These are phyloP conservation scores for Tylopilus vinaceipallidus DNA, from an alignment of 768 basidiomycete genomes.

Conservation along the genomic window DNA sequence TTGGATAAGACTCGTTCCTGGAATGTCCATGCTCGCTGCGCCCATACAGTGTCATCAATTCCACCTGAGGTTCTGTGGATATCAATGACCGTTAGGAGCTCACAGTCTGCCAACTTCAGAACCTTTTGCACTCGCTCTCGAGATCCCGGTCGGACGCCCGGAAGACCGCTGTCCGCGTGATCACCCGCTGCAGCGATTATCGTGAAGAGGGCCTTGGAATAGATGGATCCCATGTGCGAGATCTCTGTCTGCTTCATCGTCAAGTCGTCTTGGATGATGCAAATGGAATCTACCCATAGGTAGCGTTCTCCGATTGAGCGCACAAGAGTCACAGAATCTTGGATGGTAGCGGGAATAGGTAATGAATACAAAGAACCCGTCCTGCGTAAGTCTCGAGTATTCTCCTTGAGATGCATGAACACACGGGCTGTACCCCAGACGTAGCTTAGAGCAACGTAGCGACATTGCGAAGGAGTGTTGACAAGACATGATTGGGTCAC, in stretches of 20 bases:
- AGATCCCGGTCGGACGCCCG: conserved; percentile 1
- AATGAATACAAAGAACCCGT: not conserved
- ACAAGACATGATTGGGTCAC: conserved; percentile 15
- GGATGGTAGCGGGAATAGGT: conserved; percentile 20
- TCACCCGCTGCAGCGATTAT: conserved; percentile 16
- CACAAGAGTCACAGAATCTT: conserved; percentile 21
- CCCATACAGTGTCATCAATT: conserved; percentile 8
- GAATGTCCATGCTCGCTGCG: conserved; percentile 17
- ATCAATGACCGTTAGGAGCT: conserved; percentile 14
- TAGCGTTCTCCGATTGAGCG: conserved; percentile 22
- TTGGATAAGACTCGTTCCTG: conserved; percentile 16
- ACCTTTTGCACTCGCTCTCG: conserved; percentile 6
- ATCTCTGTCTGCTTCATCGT: conserved; percentile 19
- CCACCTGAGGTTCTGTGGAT: not conserved
- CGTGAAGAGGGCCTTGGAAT: conserved; percentile 15
- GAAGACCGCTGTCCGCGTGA: conserved; percentile 9
- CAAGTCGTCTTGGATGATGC: conserved; percentile 19
- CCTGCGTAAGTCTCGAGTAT: conserved; percentile 5
- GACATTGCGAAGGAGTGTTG: conserved; percentile 14
- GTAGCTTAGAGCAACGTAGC: conserved; percentile 24
- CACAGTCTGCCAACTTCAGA: conserved; percentile 3
- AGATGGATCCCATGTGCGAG: conserved; percentile 20
- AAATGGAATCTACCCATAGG: conserved; percentile 26
- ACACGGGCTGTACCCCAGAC: conserved; percentile 14
- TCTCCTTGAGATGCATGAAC: conserved; percentile 7